A percentile compares a stretch with the other conserved stretches of the same genome.
Conservation (phyloP, 768 basidiomycete species). For the Porphyrellus cyaneotinctus region DNA sequence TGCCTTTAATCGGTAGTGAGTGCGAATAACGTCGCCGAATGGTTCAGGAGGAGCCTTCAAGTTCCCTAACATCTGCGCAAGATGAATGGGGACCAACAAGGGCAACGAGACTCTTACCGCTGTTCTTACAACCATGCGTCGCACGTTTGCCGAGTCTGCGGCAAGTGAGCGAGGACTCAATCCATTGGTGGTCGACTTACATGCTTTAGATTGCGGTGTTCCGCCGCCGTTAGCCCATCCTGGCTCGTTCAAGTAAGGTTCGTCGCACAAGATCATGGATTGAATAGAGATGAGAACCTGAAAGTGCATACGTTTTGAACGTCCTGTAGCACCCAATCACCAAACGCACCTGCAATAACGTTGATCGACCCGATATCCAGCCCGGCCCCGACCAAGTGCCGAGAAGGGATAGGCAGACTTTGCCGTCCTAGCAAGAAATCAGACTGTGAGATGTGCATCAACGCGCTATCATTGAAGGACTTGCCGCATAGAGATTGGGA, state of each 20-base stretch:
- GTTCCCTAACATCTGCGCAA: constrained; percentile 73
- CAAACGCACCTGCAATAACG: constrained; percentile 68
- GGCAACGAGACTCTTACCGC: constrained; percentile 49
- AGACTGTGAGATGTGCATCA: background rate
- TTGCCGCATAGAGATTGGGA: constrained; percentile 88
- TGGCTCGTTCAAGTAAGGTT: constrained; percentile 89
- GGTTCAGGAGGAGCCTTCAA: constrained; percentile 79
- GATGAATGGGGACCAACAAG: constrained; percentile 8
- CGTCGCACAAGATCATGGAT: constrained; percentile 94
- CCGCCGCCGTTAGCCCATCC: constrained; percentile 76
- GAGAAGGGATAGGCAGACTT: constrained; percentile 88
- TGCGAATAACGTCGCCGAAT: constrained; percentile 81
- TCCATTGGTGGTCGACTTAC: constrained; percentile 39
- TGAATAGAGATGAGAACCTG: constrained; percentile 89
- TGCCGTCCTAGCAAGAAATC: constrained; percentile 67
- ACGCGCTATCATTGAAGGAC: constrained; percentile 19
- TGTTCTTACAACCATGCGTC: constrained; percentile 87
- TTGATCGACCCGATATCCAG: constrained; percentile 88
- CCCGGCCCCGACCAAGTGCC: constrained; percentile 95
- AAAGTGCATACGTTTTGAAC: constrained; percentile 1
- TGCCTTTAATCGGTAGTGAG: constrained; percentile 88
- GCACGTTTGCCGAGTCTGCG: constrained; percentile 85
- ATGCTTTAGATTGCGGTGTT: constrained; percentile 70
- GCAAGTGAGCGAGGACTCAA: constrained; percentile 7
- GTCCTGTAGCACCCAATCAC: background rate